Evolutionary conservation across 208 protist species (phyloP).

Genomic region (Leishmania guyanensis): DNA sequence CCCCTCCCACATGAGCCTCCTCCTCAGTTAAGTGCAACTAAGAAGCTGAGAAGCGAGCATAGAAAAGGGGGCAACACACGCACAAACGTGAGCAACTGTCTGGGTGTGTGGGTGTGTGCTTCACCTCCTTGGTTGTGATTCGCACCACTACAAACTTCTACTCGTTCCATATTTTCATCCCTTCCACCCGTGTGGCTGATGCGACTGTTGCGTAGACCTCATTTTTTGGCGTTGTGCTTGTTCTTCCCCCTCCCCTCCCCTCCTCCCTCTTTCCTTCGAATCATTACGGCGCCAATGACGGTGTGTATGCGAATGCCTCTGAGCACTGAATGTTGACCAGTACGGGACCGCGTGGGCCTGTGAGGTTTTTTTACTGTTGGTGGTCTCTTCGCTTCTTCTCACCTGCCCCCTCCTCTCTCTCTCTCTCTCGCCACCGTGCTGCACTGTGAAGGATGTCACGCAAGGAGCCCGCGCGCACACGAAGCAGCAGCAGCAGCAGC

Average conservation of each 20-base stretch:
- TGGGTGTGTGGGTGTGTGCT: conserved; percentile 1
- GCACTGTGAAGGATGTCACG: not conserved
- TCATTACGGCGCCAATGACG: not conserved
- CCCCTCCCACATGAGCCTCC: not conserved
- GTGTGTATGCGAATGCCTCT: not conserved
- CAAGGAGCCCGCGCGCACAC: not conserved
- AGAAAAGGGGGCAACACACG: not conserved
- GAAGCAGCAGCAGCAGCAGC: not conserved
- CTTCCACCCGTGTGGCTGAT: not conserved
- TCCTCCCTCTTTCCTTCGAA: not conserved
- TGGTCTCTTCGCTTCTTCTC: too few species aligned
- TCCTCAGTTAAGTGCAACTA: not conserved
- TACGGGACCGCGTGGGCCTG: not conserved
- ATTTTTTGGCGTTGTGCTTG: not conserved
- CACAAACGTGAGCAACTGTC: too few species aligned
- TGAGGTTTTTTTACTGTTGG: not conserved
- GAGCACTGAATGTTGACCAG: not conserved
- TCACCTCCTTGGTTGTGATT: not conserved
- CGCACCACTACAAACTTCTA: not conserved
- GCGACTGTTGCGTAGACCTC: not conserved
- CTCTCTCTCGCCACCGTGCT: not conserved
- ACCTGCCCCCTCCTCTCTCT: not conserved
- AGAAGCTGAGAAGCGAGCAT: not conserved
- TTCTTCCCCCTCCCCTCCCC: not conserved
- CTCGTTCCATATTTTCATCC: not conserved